Base-by-base conservation (phyloP, 1,284 basidiomycete species). In the Ustilago vetiveriae region DNA sequence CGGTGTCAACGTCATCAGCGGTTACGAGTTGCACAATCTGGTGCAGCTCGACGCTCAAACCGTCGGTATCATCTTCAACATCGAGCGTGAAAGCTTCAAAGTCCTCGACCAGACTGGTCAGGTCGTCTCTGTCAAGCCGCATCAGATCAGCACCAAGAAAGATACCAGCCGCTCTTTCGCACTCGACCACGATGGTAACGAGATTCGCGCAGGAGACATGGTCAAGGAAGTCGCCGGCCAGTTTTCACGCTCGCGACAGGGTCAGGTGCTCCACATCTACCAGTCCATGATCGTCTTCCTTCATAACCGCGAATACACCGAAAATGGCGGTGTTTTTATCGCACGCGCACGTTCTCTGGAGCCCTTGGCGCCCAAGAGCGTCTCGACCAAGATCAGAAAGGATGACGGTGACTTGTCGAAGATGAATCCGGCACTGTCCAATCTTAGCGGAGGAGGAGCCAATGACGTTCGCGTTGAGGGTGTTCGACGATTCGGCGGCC, bases 61-160 rank as follows among this genome's bases (percentile, higher is more conserved):
- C 2, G 92, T 94, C 23, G 95, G 94, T 80, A 93, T 98, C 60
- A 95, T 98, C 73, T 96, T 91, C 87, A 96, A 96, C 84, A 94
- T 95, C 4, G 96, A 98, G 82, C 89, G 92, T 17, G 92, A 93
- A 79, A 89, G 91, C 8, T 94, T 99, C 87, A 91, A 92, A 57
- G 91, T 99, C 1, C 86, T 98, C 42, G 95, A 98, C 81, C 95
- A 98, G 83, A 91, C 92, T 71, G 92, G 93, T 2, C 72, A 78
- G 45, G 87, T 92, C 22, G 90, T 92, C 19, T 85, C 90, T 6
- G 91, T 98, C n/a, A 90, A 91, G 76, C 92, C 94, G 8, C 92
- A 94, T 70, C 94, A 98, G 82, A 96, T 99, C 74, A 78, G 75
- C 52, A 90, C 90, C 13, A 92, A 94, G 88, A 87, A 90, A 45